phyloP scores from a whole-genome alignment of 352 stramenopile species.

The Globisporangium paddicum region DNA sequence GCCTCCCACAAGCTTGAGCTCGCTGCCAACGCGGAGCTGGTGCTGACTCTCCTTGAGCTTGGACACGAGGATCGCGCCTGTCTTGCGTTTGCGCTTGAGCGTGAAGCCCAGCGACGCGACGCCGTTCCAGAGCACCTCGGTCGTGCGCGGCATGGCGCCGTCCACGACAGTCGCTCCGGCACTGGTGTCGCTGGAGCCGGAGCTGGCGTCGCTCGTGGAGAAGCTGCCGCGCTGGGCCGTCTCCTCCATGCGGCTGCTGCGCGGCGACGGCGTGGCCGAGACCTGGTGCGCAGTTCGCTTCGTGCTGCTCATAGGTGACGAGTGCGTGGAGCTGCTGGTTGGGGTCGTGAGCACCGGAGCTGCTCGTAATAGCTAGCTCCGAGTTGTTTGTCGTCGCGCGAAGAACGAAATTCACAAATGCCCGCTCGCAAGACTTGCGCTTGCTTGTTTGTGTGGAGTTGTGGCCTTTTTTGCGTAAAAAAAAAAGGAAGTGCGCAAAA shows the following conservation, averaged over 20 bases:
- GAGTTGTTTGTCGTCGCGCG: neutral
- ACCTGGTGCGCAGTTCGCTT: constrained; percentile 17
- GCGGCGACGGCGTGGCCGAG: constrained; percentile 15
- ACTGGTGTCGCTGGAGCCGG: neutral
- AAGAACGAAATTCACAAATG: constrained; percentile 10
- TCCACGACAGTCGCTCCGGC: neutral
- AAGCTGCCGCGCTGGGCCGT: constrained; percentile 3
- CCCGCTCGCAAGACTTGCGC: neutral
- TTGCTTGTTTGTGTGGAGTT: neutral
- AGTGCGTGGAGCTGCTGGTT: neutral
- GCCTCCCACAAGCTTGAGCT: constrained; percentile 69
- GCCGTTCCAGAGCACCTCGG: constrained; percentile 71
- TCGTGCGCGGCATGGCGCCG: constrained; percentile 32
- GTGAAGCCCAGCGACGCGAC: constrained; percentile 51
- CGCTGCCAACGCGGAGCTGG: constrained; percentile 55
- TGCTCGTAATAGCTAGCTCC: neutral
- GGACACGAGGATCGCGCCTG: constrained; percentile 61
- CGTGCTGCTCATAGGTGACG: constrained; percentile 8
- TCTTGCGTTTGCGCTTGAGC: constrained; percentile 66
- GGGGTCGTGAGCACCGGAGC: neutral
- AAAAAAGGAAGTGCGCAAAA: neutral
- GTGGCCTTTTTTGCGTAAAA: no score
- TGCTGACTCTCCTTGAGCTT: constrained; percentile 32
- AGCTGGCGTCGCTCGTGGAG: constrained; percentile 1
- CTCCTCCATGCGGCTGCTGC: constrained; percentile 6